Percentiles rank a stretch among this genome's conserved stretches.
Conservation (phyloP, 176 grass and related monocot species). For the Saccharum officinarum region DNA sequence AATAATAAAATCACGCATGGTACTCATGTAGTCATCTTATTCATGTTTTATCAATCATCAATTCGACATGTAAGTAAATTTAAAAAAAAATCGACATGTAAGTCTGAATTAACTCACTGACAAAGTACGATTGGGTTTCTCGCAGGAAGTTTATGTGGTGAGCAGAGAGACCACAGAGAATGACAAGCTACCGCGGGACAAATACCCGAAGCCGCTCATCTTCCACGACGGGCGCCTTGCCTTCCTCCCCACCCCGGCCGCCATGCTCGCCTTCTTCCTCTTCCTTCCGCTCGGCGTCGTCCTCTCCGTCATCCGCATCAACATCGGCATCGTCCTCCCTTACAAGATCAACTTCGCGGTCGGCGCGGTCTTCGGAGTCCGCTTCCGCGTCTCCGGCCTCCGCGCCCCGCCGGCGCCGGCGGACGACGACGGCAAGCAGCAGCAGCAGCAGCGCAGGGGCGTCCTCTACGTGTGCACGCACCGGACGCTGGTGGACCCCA, state of each 20-base stretch:
- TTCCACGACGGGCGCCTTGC: constrained; percentile 93
- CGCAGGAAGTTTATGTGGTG: constrained; percentile 67
- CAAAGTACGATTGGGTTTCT: not conserved
- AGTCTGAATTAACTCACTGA: not conserved
- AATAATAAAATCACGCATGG: too few relatives aligned
- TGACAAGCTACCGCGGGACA: constrained; percentile 49
- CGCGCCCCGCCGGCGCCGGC: not conserved
- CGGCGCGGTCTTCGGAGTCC: constrained; percentile 46
- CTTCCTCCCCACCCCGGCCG: constrained; percentile 62
- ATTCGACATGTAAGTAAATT: not conserved
- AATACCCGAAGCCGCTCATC: constrained; percentile 85
- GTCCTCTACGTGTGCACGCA: constrained; percentile 87
- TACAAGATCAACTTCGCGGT: constrained; percentile 40
- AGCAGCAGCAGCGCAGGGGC: constrained; percentile 18
- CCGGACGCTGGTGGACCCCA: constrained; percentile 78
- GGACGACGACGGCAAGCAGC: too few relatives aligned
- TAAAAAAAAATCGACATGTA: too few relatives aligned
- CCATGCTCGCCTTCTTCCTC: constrained; percentile 64
- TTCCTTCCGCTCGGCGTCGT: constrained; percentile 68
- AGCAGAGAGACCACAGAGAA: constrained; percentile 41
- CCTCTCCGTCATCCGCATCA: constrained; percentile 59
- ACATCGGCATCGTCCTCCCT: constrained; percentile 55
- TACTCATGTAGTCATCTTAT: not conserved
- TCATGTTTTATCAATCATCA: not conserved
- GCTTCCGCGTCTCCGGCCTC: constrained; percentile 41